These are phyloP conservation scores for Geotrichum fermentans DNA, from an alignment of 1,139 yeast species.

Conservation along the genomic window DNA sequence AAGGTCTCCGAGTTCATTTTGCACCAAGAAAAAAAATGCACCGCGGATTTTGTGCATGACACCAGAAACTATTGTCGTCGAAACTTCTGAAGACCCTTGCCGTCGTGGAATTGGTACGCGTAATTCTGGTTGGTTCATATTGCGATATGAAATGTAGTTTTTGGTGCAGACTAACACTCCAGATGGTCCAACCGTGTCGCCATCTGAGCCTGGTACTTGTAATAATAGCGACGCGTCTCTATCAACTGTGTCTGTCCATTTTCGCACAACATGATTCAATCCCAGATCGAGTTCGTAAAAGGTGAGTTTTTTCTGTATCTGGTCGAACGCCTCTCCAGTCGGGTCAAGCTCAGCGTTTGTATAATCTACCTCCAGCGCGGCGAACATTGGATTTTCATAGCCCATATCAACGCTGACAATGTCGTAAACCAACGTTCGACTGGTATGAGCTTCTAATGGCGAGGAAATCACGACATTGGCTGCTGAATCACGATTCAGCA, in stretches of 20 bases:
- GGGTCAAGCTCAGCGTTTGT: slow-evolving; percentile 28
- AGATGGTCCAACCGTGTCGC: slow-evolving; percentile 55
- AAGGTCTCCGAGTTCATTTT: slow-evolving; percentile 69
- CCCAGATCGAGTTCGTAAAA: slow-evolving; percentile 85
- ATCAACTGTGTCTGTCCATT: slow-evolving; percentile 43
- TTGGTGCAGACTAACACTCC: slow-evolving; percentile 53
- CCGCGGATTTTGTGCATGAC: slow-evolving; percentile 48
- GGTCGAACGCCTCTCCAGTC: slow-evolving; percentile 27
- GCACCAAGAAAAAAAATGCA: slow-evolving; percentile 67
- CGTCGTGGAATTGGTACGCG: slow-evolving; percentile 41
- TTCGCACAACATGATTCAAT: slow-evolving; percentile 63
- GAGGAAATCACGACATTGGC: slow-evolving; percentile 54
- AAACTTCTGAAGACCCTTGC: slow-evolving; percentile 18
- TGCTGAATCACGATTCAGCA: slow-evolving; percentile 46
- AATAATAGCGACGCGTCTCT: slow-evolving; percentile 43
- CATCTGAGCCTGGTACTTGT: slow-evolving; percentile 43
- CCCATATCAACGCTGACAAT: slow-evolving; percentile 66
- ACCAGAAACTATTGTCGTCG: slow-evolving; percentile 47
- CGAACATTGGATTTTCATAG: slow-evolving; percentile 78
- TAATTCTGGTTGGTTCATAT: slow-evolving; percentile 36
- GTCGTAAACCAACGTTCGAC: slow-evolving; percentile 50
- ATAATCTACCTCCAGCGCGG: slow-evolving; percentile 68
- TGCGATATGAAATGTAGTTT: slow-evolving; percentile 45
- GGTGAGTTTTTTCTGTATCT: slow-evolving; percentile 42
- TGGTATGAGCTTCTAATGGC: slow-evolving; percentile 64